Percentiles rank a stretch among this genome's conserved stretches.
These are phyloP conservation scores for Daldinia loculata DNA, from an alignment of 495 filamentous ascomycete species.

Conservation along the genomic window DNA sequence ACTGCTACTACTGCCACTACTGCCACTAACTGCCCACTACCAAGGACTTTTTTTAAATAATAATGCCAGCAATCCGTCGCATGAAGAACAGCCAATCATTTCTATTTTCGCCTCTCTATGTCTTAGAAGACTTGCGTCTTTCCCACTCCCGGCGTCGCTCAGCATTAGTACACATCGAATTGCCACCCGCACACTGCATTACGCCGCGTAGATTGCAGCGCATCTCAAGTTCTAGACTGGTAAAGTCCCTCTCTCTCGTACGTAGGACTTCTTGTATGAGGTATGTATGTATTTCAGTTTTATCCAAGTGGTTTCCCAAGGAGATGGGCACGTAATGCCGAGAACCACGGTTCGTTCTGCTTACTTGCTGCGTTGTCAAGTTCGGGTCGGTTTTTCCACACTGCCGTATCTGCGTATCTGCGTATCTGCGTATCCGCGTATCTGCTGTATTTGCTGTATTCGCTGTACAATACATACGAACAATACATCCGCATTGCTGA, in stretches of 20 bases:
- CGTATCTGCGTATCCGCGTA: too few relatives aligned
- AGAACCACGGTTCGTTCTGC: slow-evolving; percentile 36
- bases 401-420: neutral
- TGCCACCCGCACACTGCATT: slow-evolving; percentile 32
- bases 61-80: slow-evolving; percentile 37
- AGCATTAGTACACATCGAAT: slow-evolving; percentile 28
- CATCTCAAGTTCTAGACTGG: slow-evolving; percentile 36
- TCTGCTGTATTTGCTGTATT: neutral
- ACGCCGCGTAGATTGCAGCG: slow-evolving; percentile 23
- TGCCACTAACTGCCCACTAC: neutral
- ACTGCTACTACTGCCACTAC: neutral
- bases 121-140: slow-evolving; percentile 5
- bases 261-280: neutral
- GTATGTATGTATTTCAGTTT: neutral
- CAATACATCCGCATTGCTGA: neutral
- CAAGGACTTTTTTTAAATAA: neutral
- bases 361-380: slow-evolving; percentile 39
- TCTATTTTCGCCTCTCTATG: slow-evolving; percentile 18
- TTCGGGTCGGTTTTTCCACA: slow-evolving; percentile 11
- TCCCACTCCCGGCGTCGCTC: slow-evolving; percentile 29
- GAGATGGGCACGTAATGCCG: slow-evolving; percentile 26
- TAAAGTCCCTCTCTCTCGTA: slow-evolving; percentile 1
- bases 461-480: neutral
- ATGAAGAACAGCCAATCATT: slow-evolving; percentile 34
- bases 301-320: slow-evolving; percentile 15